Evolutionary conservation across 768 basidiomycete species (phyloP).

Genomic region (Polyporus arcularius): DNA sequence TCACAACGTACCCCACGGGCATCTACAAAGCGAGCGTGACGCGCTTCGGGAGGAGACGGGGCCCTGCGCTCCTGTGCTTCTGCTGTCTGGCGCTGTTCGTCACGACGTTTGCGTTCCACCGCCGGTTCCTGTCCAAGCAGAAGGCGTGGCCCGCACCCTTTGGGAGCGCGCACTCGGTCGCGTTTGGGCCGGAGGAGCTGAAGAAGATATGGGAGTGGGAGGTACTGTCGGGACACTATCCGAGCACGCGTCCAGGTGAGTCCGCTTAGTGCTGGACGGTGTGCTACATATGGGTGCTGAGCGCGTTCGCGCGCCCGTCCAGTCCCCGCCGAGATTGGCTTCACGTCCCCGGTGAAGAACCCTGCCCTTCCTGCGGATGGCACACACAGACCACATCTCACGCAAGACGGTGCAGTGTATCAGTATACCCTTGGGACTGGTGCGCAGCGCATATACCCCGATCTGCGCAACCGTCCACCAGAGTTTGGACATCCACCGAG

Average conservation of each 20-base stretch:
- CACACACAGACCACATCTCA: conserved; percentile 45
- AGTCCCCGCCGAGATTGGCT: conserved; percentile 76
- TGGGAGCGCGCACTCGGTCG: conserved; percentile 65
- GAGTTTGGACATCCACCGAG: conserved; percentile 82
- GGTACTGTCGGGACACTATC: conserved; percentile 90
- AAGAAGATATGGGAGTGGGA: conserved; percentile 84
- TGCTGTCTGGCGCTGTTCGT: conserved; percentile 49
- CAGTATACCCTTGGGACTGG: conserved; percentile 73
- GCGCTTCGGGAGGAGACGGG: conserved; percentile 61
- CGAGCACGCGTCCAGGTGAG: conserved; percentile 94
- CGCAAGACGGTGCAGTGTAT: conserved; percentile 45
- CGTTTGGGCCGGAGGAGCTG: conserved; percentile 75
- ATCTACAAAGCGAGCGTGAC: conserved; percentile 56
- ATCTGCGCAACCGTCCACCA: conserved; percentile 60
- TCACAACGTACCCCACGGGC: conserved; percentile 59
- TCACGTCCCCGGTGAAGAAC: conserved; percentile 59
- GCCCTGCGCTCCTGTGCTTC: conserved; percentile 53
- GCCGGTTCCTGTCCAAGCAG: conserved; percentile 57
- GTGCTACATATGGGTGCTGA: conserved; percentile 52
- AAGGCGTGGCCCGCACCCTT: conserved; percentile 59
- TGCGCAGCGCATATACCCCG: conserved; percentile 74
- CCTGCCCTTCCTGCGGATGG: conserved; percentile 67
- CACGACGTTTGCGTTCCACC: conserved; percentile 56
- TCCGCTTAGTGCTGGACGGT: conserved; percentile 74
- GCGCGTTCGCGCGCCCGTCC: conserved; percentile 10